phyloP scores from a whole-genome alignment of 169 alveolate genomes.

The Cryptosporidium sp. region DNA sequence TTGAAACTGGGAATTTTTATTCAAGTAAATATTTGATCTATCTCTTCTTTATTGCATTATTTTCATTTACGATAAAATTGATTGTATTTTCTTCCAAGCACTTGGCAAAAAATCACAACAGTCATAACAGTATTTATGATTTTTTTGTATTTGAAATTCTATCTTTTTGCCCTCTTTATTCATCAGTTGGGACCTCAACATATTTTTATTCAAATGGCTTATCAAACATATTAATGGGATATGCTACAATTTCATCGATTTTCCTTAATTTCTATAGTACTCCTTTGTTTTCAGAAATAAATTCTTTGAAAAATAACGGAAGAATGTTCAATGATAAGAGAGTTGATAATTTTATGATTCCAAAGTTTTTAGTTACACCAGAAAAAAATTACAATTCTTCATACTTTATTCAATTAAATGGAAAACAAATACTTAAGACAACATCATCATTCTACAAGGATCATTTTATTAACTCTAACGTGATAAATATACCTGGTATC shows the following conservation, averaged over 20 bases:
- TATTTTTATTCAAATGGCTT: neutral
- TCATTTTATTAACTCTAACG: neutral
- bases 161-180: constrained; percentile 1
- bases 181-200: neutral
- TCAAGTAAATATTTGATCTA: neutral
- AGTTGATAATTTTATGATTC: neutral
- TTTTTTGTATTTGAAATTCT: constrained; percentile 2
- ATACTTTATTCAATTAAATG: constrained; percentile 16
- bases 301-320: neutral
- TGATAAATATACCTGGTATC: constrained; percentile 32
- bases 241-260: neutral
- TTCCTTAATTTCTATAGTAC: neutral
- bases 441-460: constrained; percentile 30
- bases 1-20: neutral
- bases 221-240: constrained; percentile 13
- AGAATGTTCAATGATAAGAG: neutral
- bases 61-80: constrained; percentile 17
- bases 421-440: constrained; percentile 27
- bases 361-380: neutral
- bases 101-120: neutral
- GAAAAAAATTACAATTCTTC: neutral
- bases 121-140: neutral
- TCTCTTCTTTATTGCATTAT: constrained; percentile 1
- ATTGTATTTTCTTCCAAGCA: neutral
- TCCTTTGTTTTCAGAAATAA: neutral